Percentiles rank a stretch among this genome's conserved stretches.
phyloP scores from a whole-genome alignment of 1,284 basidiomycete species.

The Microbotryum saponariae region DNA sequence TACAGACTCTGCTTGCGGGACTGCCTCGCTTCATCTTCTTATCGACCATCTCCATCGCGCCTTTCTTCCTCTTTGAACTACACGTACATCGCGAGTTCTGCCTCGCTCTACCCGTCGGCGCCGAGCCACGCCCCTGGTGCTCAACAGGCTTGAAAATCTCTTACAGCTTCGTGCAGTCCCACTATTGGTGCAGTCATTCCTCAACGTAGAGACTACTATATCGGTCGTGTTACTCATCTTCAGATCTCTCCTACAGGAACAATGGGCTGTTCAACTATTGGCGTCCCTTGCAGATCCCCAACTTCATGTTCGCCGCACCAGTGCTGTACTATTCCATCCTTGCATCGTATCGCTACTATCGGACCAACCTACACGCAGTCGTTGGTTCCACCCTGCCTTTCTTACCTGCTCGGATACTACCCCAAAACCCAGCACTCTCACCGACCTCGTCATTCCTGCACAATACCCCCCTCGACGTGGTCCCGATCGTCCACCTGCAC shows the following conservation, averaged over 20 bases:
- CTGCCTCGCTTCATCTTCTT: constrained; percentile 43
- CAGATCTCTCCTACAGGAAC: constrained; percentile 47
- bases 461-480: constrained; percentile 44
- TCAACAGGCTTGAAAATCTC: constrained; percentile 53
- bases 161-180: constrained; percentile 72
- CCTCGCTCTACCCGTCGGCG: background rate
- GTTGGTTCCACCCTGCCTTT: constrained; percentile 12
- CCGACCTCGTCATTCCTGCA: constrained; percentile 1
- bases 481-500: constrained; percentile 43
- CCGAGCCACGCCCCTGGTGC: constrained; percentile 59
- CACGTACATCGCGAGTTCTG: constrained; percentile 64
- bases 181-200: constrained; percentile 58
- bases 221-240: too few relatives aligned
- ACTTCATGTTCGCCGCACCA: constrained; percentile 73
- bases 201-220: background rate
- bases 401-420: background rate
- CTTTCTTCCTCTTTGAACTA: constrained; percentile 64
- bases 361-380: background rate
- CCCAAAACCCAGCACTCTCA: background rate
- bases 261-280: constrained; percentile 80
- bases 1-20: constrained; percentile 37
- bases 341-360: constrained; percentile 29
- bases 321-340: constrained; percentile 37
- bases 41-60: constrained; percentile 50
- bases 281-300: constrained; percentile 72